Evolutionary conservation across 805 yeast species (phyloP), one percentile per base, ranked within the genome.

Genomic region (Kuraishia molischiana): DNA sequence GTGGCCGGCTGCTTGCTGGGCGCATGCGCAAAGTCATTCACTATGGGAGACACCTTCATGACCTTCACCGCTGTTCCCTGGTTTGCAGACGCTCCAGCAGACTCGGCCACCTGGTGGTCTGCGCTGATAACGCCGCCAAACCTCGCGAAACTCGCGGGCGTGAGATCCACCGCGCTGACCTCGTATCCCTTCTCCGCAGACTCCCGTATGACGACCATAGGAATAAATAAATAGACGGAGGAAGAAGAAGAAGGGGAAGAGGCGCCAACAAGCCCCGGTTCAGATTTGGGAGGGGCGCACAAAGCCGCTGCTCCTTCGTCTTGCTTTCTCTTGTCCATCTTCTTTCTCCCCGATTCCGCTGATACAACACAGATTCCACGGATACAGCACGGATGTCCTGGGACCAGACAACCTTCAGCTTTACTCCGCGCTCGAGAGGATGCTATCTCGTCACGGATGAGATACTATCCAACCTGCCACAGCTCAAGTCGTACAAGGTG

Each of bases 31-130:
- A 67, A 84, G 34, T 65, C 59, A 53, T 80, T 80, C 3, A 58
- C 59, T 3, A 83, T 65, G 2, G 85, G 80, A 1, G 92, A 77
- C 4, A 87, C 92, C 43, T 79, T 69, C 44, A 73, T 74, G 34
- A 85, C 56, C 50, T 89, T 89, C 4, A 72, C 64, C 1, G 97
- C 97, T 2, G 97, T 89, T n/a, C 97, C 97, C 52, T 89, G 87
- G 59, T 89, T 89, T 4, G 96, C 97, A 17, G 70, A 59, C 4
- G 70, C 53, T 24, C 67, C 54, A 29, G 56, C 51, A 36, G 67
- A 61, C 1, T 69, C 51, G 28, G 58, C 52, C 21, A 84, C 64
- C 56, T 85, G 94, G 48, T 85, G 83, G 42, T 72, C 74, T 3
- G 94, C 84, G 20, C 92, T 81, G 32, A 87, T 73, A 9, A 85